A percentile compares a stretch with the other conserved stretches of the same genome.
phyloP scores from a whole-genome alignment of 164 flowering plant genomes.

The Liquidambar formosana region DNA sequence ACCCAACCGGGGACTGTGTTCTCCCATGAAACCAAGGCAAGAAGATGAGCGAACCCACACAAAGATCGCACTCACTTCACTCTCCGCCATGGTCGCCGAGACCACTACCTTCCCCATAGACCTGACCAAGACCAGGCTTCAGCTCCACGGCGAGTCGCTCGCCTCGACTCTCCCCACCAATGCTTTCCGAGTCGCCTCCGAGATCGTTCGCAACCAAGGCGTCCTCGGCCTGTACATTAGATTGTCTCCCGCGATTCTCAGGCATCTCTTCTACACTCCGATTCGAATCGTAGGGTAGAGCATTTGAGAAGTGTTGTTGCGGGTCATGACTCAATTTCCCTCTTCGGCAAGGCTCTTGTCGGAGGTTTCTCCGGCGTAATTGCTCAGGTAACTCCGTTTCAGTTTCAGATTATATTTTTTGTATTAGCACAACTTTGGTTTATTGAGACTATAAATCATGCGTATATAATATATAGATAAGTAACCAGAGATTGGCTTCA shows the following conservation, averaged over 20 bases:
- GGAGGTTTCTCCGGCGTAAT: conserved; percentile 81
- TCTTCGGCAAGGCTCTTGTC: conserved; percentile 49
- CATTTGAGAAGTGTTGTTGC: conserved; percentile 35
- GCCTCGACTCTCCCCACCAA: conserved; percentile 33
- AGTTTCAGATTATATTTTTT: neutral
- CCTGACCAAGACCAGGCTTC: conserved; percentile 80
- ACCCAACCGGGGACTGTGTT: too few species aligned
- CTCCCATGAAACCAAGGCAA: conserved; percentile 22
- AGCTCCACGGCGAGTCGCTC: conserved; percentile 48
- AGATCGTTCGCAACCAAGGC: conserved; percentile 49
- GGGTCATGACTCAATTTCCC: conserved; percentile 33
- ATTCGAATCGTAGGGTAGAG: conserved; percentile 81
- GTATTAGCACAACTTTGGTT: too few species aligned
- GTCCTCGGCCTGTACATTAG: conserved; percentile 64
- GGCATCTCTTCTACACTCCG: conserved; percentile 88
- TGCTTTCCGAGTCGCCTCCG: conserved; percentile 50
- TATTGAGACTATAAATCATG: too few species aligned
- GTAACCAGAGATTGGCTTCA: too few species aligned
- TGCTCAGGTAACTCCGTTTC: conserved; percentile 60
- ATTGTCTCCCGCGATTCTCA: conserved; percentile 69
- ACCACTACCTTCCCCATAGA: conserved; percentile 82
- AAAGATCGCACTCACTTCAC: conserved; percentile 50
- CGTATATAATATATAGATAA: too few species aligned
- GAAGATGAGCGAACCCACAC: conserved; percentile 16
- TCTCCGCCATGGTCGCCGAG: conserved; percentile 83